Conservation (phyloP, 371 early-diverging fungal genomes). For the Mortierella sp. region DNA sequence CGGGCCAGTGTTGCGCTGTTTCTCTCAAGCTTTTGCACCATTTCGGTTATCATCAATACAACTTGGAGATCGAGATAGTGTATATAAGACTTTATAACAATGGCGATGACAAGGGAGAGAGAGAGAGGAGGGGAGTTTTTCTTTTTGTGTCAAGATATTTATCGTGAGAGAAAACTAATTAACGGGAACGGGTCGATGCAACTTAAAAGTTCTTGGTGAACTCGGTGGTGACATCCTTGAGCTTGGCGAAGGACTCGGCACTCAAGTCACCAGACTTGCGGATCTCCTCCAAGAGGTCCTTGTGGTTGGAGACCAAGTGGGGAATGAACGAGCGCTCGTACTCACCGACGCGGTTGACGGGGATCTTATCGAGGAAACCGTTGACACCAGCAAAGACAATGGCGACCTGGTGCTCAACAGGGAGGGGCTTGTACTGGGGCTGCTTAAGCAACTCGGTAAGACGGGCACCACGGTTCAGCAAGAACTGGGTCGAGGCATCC, state of each 20-base stretch:
- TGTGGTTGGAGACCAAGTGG: slow-evolving; percentile 87
- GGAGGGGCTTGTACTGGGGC: slow-evolving; percentile 91
- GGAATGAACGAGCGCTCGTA: slow-evolving; percentile 93
- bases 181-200: neutral
- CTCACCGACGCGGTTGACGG: slow-evolving; percentile 87
- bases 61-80: too few relatives aligned
- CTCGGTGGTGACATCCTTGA: slow-evolving; percentile 81
- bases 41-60: too few relatives aligned
- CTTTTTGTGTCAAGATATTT: neutral
- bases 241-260: slow-evolving; percentile 88
- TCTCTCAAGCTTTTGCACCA: too few relatives aligned
- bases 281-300: slow-evolving; percentile 89
- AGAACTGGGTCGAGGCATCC: slow-evolving; percentile 95
- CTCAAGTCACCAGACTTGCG: slow-evolving; percentile 89
- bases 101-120: neutral
- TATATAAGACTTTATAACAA: too few relatives aligned
- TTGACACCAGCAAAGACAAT: slow-evolving; percentile 96
- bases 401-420: slow-evolving; percentile 94
- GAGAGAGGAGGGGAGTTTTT: neutral
- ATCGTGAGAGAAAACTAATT: neutral
- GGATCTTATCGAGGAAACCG: slow-evolving; percentile 97
- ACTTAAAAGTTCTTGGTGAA: slow-evolving; percentile 86
- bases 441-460: slow-evolving; percentile 96
- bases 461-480: slow-evolving; percentile 96
- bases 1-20: too few relatives aligned